These are phyloP conservation scores for Rhexocercosporidium sp. DNA, from an alignment of 2,329 filamentous ascomycete species.

Conservation along the genomic window DNA sequence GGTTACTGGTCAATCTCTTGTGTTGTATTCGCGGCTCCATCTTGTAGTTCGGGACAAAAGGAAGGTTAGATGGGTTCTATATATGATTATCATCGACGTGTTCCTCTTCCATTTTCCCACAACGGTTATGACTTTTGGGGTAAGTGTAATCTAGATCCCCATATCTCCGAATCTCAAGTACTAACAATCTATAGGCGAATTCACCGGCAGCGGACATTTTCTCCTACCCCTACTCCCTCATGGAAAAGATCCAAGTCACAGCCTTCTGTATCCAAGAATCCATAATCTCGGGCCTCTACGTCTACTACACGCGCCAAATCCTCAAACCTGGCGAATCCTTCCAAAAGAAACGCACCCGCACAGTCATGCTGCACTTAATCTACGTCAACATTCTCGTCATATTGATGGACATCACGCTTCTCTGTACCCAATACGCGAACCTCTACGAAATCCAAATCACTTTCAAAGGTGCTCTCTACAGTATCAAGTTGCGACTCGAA, in stretches of 20 bases:
- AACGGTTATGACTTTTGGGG: constrained; percentile 50
- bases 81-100: constrained; percentile 52
- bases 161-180: not conserved
- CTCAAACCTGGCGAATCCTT: constrained; percentile 21
- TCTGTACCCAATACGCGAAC: constrained; percentile 45
- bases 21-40: constrained; percentile 55
- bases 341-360: constrained; percentile 26
- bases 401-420: constrained; percentile 49
- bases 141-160: not conserved
- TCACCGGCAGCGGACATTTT: not conserved
- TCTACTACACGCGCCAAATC: constrained; percentile 51
- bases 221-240: not conserved
- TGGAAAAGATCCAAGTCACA: constrained; percentile 53
- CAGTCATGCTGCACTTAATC: constrained; percentile 50
- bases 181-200: not conserved
- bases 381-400: constrained; percentile 51
- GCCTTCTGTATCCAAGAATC: constrained; percentile 54
- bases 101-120: constrained; percentile 51
- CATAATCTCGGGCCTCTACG: constrained; percentile 52
- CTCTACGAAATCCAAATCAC: constrained; percentile 46
- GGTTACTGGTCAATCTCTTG: constrained; percentile 49
- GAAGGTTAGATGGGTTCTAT: constrained; percentile 47
- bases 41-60: constrained; percentile 49
- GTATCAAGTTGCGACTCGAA: constrained; percentile 53
- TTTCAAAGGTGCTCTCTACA: constrained; percentile 47